Evolutionary conservation across 2,329 filamentous ascomycete species (phyloP).

Genomic region (Cylindrodendrum hubeiense): DNA sequence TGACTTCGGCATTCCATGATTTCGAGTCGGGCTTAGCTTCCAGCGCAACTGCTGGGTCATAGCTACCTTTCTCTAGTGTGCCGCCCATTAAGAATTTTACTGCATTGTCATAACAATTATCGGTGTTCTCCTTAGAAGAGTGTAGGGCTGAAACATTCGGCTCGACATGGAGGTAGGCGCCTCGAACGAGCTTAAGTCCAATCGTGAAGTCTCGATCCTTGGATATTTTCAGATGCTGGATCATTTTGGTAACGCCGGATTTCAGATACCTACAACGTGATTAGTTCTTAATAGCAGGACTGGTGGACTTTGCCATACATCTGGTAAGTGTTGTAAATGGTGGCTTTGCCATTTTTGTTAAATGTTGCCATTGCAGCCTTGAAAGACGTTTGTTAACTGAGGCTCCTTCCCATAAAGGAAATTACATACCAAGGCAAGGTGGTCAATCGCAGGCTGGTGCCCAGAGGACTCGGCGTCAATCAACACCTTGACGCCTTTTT

Average conservation of each 20-base stretch:
- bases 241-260: conserved; percentile 18
- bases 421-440: conserved; percentile 19
- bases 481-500: conserved; percentile 16
- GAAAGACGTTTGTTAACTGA: not conserved
- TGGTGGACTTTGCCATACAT: not conserved
- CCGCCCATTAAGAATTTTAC: conserved; percentile 17
- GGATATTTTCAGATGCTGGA: conserved; percentile 10
- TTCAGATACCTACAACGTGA: conserved; percentile 5
- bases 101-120: conserved; percentile 14
- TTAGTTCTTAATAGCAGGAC: not conserved
- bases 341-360: conserved; percentile 5
- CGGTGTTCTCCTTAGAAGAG: conserved; percentile 8
- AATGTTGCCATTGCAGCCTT: conserved; percentile 18
- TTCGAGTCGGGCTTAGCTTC: not conserved
- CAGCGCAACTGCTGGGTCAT: not conserved
- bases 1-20: conserved; percentile 19
- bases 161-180: conserved; percentile 18
- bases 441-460: conserved; percentile 18
- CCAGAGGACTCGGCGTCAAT: conserved; percentile 24
- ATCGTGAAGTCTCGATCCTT: conserved; percentile 14
- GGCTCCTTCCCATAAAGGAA: not conserved
- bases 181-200: conserved; percentile 19
- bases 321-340: conserved; percentile 27
- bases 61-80: not conserved
- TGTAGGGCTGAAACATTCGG: conserved; percentile 3